Evolutionary conservation across 225 moss, liverwort and hornwort species (phyloP).

Genomic region (Pseudoscleropodium purum): DNA sequence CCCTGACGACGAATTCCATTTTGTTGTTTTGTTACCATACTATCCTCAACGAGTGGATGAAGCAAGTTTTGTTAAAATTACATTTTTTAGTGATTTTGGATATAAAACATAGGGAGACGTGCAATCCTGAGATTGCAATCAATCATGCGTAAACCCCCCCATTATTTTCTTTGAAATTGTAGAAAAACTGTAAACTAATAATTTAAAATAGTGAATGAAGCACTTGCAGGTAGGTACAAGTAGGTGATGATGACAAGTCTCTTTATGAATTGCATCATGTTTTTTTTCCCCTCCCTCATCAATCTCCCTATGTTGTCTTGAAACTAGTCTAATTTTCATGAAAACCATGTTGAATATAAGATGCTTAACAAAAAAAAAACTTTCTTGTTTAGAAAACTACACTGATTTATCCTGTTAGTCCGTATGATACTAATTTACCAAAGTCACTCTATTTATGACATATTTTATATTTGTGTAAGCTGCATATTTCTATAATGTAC

Average conservation of each 20-base stretch:
- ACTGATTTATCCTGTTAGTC: too few relatives aligned
- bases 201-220: neutral
- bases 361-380: neutral
- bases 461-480: neutral
- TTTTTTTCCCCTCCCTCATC: neutral
- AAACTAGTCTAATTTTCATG: neutral
- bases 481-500: too few relatives aligned
- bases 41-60: neutral
- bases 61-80: neutral
- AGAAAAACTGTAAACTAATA: neutral
- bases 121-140: neutral
- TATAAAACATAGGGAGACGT: neutral
- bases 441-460: neutral
- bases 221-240: neutral
- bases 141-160: neutral
- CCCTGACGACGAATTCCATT: neutral
- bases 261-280: neutral
- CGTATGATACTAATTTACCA: neutral
- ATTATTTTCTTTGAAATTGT: neutral
- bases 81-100: neutral
- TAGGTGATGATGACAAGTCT: neutral
- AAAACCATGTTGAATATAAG: neutral
- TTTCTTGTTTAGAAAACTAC: neutral
- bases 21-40: neutral
- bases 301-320: neutral